These are phyloP conservation scores for Schizosaccharomyces versatilis DNA, from an alignment of 1,139 yeast species.

Conservation along the genomic window DNA sequence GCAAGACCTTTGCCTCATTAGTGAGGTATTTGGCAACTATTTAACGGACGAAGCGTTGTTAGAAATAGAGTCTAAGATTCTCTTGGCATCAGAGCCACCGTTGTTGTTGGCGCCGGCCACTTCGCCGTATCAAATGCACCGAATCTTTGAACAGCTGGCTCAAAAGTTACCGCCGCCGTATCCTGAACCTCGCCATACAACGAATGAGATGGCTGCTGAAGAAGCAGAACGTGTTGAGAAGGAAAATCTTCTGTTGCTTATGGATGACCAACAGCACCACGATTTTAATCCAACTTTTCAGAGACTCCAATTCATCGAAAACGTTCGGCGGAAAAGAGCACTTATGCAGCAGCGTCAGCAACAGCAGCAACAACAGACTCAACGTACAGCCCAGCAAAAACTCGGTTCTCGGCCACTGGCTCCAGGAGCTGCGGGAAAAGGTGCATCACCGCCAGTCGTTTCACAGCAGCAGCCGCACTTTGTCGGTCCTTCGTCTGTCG, in stretches of 20 bases:
- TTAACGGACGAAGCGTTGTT: constrained; percentile 9
- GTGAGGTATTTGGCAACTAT: constrained; percentile 7
- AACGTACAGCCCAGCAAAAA: neutral
- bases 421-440: neutral
- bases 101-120: constrained; percentile 8
- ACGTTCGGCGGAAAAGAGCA: constrained; percentile 8
- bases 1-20: constrained; percentile 10
- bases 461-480: constrained; percentile 2
- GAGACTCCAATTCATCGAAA: constrained; percentile 11
- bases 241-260: constrained; percentile 9
- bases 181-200: constrained; percentile 6
- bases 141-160: constrained; percentile 3
- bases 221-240: constrained; percentile 8
- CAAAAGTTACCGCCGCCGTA: constrained; percentile 7
- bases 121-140: constrained; percentile 8
- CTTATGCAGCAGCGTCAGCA: constrained; percentile 4
- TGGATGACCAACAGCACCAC: constrained; percentile 9
- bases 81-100: constrained; percentile 11
- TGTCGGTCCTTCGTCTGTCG: neutral
- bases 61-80: constrained; percentile 9
- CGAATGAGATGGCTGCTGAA: constrained; percentile 5
- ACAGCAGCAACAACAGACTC: constrained; percentile 3
- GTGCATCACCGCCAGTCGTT: neutral
- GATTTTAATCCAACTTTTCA: constrained; percentile 11
- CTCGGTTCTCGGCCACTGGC: neutral